These are phyloP conservation scores for Dryas drummondii DNA, from an alignment of 306 rosid species.

Conservation along the genomic window DNA sequence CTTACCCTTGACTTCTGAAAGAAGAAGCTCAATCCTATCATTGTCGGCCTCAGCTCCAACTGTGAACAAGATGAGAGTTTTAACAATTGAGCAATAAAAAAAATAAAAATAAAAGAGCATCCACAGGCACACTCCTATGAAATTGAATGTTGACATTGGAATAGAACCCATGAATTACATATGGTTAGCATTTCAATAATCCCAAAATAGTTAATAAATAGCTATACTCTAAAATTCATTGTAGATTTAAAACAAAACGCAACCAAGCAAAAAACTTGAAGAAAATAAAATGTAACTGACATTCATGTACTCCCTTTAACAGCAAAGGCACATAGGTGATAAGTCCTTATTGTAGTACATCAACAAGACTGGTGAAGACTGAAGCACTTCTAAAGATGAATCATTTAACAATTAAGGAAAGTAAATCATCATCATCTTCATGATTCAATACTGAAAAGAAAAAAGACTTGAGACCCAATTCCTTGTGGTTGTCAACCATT, in stretches of 20 bases:
- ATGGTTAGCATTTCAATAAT: background rate
- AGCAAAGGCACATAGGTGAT: background rate
- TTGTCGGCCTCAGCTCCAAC: slow-evolving; percentile 74
- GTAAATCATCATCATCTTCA: background rate
- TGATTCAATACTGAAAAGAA: background rate
- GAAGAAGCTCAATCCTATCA: slow-evolving; percentile 45
- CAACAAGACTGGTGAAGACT: background rate
- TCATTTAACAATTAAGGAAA: background rate
- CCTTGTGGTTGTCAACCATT: background rate
- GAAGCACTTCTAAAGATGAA: background rate
- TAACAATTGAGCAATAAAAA: background rate
- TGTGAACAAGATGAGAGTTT: slow-evolving; percentile 4
- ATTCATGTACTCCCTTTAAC: background rate
- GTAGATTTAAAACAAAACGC: background rate
- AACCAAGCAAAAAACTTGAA: background rate
- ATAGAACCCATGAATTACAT: background rate
- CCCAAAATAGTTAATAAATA: background rate
- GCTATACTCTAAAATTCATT: background rate
- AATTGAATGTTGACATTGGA: background rate
- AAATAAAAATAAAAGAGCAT: no score
- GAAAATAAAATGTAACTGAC: background rate
- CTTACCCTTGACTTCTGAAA: slow-evolving; percentile 60
- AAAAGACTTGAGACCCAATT: background rate
- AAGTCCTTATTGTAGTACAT: background rate
- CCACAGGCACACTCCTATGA: background rate